Evolutionary conservation across 371 early-diverging fungal species (phyloP), one percentile per base, ranked within the genome.

Genomic region (Smittium culicis): DNA sequence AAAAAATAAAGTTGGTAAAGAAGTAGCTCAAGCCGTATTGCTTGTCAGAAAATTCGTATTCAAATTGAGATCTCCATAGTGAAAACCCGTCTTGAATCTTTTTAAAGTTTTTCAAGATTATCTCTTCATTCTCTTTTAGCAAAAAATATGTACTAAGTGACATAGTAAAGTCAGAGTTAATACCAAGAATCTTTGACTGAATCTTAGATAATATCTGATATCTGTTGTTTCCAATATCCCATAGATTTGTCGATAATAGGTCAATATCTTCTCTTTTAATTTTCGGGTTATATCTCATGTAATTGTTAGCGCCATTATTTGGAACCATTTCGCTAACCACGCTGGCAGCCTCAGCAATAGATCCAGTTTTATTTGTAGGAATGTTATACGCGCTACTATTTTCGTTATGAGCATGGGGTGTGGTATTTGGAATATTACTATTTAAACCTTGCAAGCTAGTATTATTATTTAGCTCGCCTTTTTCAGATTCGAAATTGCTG

Each of bases 161-260:
- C 29, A 64, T 34, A 16, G n/a, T 34, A 34, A 35, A 35, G 54
- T 64, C 65, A 8, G 65, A 64, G 16, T 34, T 35, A 24, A 64
- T 24, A 20, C 65, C 65, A 8, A 64, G 11, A 54, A 64, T 32
- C 54, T 64, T 64, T 5, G 65, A 32, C 27, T 74, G 71, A 71
- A 73, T 72, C 71, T 56, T 17, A 57, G 57, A 57, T 27, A 57
- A 16, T 27, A 57, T n/a, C 25, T 57, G 24, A 57, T 57, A 57
- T 25, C 14, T 57, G 25, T 11, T 20, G 5, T 57, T 57, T 14
- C 27, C 27, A 5, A n/a, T 57, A 25, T 57, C 57, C 57, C 57
- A 57, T 27, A 57, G 3, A n/a, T 57, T 27, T 16, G 14, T 27
- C 27, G 57, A 57, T n/a, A 57, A 14, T 25, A 57, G 25, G 14